Conservation (phyloP, 805 yeast genomes). For the Candida pseudofarinosa region DNA sequence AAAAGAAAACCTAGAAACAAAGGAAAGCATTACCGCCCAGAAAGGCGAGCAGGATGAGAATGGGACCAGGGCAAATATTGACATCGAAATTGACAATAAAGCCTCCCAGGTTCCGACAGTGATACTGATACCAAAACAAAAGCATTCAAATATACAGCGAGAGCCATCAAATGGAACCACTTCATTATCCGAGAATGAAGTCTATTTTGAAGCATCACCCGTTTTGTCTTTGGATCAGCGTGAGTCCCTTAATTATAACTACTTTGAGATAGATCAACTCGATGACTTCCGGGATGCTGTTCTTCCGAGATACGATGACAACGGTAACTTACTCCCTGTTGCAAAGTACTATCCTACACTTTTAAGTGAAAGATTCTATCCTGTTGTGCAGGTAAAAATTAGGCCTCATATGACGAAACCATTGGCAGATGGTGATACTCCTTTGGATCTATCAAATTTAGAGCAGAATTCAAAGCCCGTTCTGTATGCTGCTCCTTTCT, state of each 20-base stretch:
- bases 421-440: conserved; percentile 4
- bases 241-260: not conserved
- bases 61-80: not conserved
- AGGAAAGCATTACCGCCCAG: not conserved
- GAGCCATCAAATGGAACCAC: not conserved
- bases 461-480: not conserved
- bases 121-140: not conserved
- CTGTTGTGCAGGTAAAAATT: conserved; percentile 7
- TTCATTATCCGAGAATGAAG: conserved; percentile 5
- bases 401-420: conserved; percentile 13
- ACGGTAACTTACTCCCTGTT: not conserved
- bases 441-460: conserved; percentile 5
- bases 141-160: not conserved
- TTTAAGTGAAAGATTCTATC: conserved; percentile 6
- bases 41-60: not conserved
- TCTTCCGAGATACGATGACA: conserved; percentile 1
- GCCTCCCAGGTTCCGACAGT: not conserved
- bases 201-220: conserved; percentile 17
- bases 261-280: conserved; percentile 2
- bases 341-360: conserved; percentile 9
- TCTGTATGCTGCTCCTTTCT: conserved; percentile 12
- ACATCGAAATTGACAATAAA: not conserved
- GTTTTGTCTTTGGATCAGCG: conserved; percentile 2
- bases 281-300: conserved; percentile 2
- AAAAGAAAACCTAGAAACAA: not conserved